Evolutionary conservation across 495 filamentous ascomycete species (phyloP), one percentile per base, ranked within the genome.

Genomic region (Cudoniella acicularis): DNA sequence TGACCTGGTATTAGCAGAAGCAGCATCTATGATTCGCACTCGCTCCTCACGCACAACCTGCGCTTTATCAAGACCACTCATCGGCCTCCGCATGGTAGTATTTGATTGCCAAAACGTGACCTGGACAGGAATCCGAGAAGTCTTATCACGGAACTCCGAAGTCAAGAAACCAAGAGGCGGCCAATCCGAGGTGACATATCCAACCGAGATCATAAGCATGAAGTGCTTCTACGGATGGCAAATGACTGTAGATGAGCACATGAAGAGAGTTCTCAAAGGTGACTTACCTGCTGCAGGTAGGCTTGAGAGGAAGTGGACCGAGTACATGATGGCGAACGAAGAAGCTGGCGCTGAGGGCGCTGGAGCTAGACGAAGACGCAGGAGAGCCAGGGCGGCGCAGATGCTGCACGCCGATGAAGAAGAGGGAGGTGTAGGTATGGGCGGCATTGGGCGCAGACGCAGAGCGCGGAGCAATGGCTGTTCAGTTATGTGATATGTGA

Each of bases 201-300:
- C 88, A 0, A 82, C 79, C 2, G 85, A 94, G 63, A 83, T 96
- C 52, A 89, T 98, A 53, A 75, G 82, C 17, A 78, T 98, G 41
- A 96, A 96, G 70, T 96, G 91, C 70, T 98, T 91, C 75, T 93
- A 96, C 70, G 90, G 86, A 18, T 98, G 90, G 85, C 94, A 98
- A 73, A 88, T 87, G 69, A 96, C 92, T 2, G 92, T 96, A 20
- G 87, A 96, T 57, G 90, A 96, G 68, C 93, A 97, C 70, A 92
- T 82, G 48, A 89, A 91, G 69, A 83, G 92, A 1, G 89, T 96
- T 0, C 72, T 95, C 26, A 75, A 81, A 17, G 90, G 91, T 0
- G 88, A 96, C 54, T 76, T 89, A 21, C 71, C 73, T 0, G 75
- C 87, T 2, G 94, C 94, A 1, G 73, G 75, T 30, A 75, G 88